A percentile compares a stretch with the other conserved stretches of the same genome.
phyloP scores from a whole-genome alignment of 2,329 filamentous ascomycete species.

The Ascomycota sp. region DNA sequence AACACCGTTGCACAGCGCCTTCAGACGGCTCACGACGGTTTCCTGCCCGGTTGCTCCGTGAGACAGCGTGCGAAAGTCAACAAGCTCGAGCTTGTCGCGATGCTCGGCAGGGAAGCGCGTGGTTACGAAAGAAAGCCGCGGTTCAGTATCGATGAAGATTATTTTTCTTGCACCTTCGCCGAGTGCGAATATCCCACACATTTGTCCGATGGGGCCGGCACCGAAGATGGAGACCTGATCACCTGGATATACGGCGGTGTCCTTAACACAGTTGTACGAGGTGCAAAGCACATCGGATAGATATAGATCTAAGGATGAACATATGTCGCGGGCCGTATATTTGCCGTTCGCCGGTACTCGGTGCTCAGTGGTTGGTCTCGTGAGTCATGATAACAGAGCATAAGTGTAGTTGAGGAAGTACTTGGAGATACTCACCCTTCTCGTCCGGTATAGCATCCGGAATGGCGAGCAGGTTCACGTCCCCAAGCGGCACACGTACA shows the following conservation, averaged over 20 bases:
- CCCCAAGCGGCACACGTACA: slow-evolving; percentile 58
- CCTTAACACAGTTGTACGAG: slow-evolving; percentile 63
- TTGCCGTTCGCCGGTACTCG: no score
- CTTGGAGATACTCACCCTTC: slow-evolving; percentile 40
- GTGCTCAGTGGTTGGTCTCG: no score
- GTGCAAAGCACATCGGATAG: slow-evolving; percentile 66
- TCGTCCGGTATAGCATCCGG: slow-evolving; percentile 68
- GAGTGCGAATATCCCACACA: slow-evolving; percentile 57
- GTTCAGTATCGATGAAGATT: slow-evolving; percentile 60
- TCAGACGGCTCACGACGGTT: slow-evolving; percentile 51
- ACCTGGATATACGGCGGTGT: slow-evolving; percentile 58
- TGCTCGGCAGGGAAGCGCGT: slow-evolving; percentile 31
- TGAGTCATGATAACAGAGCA: no score
- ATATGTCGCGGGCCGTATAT: no score
- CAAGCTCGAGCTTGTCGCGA: slow-evolving; percentile 35
- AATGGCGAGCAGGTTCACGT: slow-evolving; percentile 63
- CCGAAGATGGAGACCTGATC: slow-evolving; percentile 71
- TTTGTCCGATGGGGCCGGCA: slow-evolving; percentile 73
- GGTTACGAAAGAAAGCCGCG: slow-evolving; percentile 48
- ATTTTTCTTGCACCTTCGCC: slow-evolving; percentile 54
- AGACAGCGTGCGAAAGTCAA: slow-evolving; percentile 45
- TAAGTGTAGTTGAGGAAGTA: no score
- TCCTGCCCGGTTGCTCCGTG: slow-evolving; percentile 34
- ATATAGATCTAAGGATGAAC: slow-evolving; percentile 48
- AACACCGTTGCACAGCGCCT: slow-evolving; percentile 50